A percentile compares a stretch with the other conserved stretches of the same genome.
phyloP scores from a whole-genome alignment of 768 basidiomycete species.

The Serendipita sp. region DNA sequence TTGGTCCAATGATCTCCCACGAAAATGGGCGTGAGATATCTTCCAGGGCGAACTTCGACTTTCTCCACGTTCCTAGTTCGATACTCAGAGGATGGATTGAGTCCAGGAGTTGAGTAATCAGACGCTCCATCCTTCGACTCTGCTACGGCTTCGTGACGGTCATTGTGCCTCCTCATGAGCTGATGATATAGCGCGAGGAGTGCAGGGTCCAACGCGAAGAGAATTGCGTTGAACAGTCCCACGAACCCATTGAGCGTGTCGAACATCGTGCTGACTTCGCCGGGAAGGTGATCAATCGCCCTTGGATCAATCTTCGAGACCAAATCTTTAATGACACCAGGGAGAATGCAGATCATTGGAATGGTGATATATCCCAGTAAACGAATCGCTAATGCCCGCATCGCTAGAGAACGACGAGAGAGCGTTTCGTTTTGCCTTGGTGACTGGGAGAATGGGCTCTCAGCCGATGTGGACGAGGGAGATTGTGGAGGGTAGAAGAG shows the following conservation, averaged over 20 bases:
- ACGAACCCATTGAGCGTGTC: constrained; percentile 5
- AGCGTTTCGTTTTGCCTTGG: not conserved
- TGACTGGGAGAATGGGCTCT: not conserved
- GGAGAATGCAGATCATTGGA: constrained; percentile 6
- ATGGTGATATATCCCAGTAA: constrained; percentile 10
- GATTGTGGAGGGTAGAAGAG: constrained; percentile 5
- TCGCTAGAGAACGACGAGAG: constrained; percentile 4
- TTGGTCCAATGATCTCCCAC: not conserved
- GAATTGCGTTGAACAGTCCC: constrained; percentile 1
- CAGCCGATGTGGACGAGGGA: not conserved
- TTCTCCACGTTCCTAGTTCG: not conserved
- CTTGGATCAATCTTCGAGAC: constrained; percentile 1
- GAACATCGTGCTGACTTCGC: not conserved
- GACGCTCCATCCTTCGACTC: not conserved
- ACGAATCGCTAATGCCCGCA: constrained; percentile 8
- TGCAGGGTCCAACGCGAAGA: not conserved
- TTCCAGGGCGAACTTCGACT: constrained; percentile 1
- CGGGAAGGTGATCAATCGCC: not conserved
- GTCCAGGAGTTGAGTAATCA: not conserved
- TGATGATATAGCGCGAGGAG: not conserved
- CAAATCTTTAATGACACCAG: constrained; percentile 8
- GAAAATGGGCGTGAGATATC: not conserved
- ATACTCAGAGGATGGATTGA: not conserved
- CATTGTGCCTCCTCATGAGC: not conserved
- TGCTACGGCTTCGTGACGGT: not conserved